Evolutionary conservation across 2,329 filamentous ascomycete species (phyloP), one percentile per base, ranked within the genome.

Genomic region (Venturia effusa): DNA sequence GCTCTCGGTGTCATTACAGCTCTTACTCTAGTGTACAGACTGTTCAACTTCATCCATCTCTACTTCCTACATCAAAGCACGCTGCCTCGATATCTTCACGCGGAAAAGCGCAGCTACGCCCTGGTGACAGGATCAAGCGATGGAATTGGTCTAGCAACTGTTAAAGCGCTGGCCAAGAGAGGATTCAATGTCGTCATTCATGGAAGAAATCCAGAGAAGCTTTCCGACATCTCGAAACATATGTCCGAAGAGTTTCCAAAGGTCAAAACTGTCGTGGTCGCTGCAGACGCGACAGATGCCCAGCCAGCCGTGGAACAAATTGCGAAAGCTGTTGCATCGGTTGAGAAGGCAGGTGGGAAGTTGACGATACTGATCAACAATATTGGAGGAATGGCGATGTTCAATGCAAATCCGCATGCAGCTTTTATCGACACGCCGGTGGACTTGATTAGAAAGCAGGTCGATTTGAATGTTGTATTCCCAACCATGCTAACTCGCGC

Each of bases 151-250:
- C 73, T 74, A 34, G 78, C 73, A 0, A 79, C 84, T 65, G 77
- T 78, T 3, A 71, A 78, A 63, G 79, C 83, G 67, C 79, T 86
- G n/a, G 79, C 79, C 22, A 65, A 67, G 0, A 73, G 72, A 17
- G 81, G 81, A 59, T 84, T 85, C 76, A 81, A 83, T 67, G 75
- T 86, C 40, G 74, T 85, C 19, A 69, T 86, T 10, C 83, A 86
- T 66, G 83, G 83, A n/a, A 79, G 82, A 41, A 83, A 82, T 65
- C 66, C 68, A 2, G 66, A 71, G 3, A 85, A 84, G 67, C 75
- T 86, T 3, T 68, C 75, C 1, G 64, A 64, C 1, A 72, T 81
- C n/a, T 69, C 73, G n/a, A 62, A 69, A 1, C 70, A 76, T 32
- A 75, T 85, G 0, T 66, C 69, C 1, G n/a, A 68, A 0, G 65